Evolutionary conservation across 2,329 filamentous ascomycete species (phyloP), one percentile per base, ranked within the genome.

Genomic region (Exophiala dermatitidis): DNA sequence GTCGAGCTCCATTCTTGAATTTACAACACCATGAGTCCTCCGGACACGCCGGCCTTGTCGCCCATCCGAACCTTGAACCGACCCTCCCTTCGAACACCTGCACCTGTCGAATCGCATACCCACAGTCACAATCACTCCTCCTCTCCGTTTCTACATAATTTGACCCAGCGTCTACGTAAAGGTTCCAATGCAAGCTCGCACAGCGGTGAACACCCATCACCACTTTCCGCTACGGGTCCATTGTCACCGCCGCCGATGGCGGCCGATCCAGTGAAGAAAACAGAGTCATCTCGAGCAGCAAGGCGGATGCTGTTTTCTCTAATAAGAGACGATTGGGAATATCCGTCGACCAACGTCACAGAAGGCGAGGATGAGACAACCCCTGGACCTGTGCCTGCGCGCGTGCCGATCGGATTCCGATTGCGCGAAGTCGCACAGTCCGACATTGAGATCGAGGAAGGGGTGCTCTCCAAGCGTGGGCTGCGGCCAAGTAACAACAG

Each of bases 301-400:
- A 55, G 61, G 36, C 52, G 53, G 31, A 54, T 58, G 46, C 48
- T 64, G 8, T 29, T 56, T 19, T 54, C 57, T 2, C 45, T 59
- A 19, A 44, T 64, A 8, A 32, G 54, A 52, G 54, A 61, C 48
- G 62, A 64, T 43, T 64, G 62, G 62, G 57, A 63, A 29, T 64
- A 58, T 46, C 51, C 60, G 29, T 38, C 51, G 5, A 52, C 60
- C 34, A 34, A 47, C 3, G 40, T 28, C 42, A 44, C 19, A 19
- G 19, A 19, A 19, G 19, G 19, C 19, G 19, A 19, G 19, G 19
- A 19, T 19, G 33, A 40, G 36, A 45, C 26, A 40, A 38, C 49
- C 37, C 26, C 31, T 31, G 42, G 26, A 32, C 4, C 36, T 46
- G 19, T 19, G 6, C 49, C 41, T 10, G 42, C 53, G n/a, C 53